Base-by-base conservation (phyloP, 441 rosid genomes). In the Gossypium gossypioides region DNA sequence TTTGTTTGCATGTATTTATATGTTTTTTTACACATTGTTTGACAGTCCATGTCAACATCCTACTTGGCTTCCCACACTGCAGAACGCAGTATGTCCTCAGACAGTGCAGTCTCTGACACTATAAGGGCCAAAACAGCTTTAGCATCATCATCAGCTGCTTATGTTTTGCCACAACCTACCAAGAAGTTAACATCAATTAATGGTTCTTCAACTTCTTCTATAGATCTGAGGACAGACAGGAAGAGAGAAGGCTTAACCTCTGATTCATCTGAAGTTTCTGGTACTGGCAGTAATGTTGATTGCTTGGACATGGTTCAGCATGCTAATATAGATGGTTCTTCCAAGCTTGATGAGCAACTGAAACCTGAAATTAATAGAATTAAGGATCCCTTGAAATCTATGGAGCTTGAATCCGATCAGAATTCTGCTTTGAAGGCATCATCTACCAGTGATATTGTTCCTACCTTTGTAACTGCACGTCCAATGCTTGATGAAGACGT, bases 201-300 rank as follows among this genome's bases (percentile, higher is more conserved):
- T 44, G 69, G 73, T 74, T 75, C 58, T 78, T 54, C 73, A 7
- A 16, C 81, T 69, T 78, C 78, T 64, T 68, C 62, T 63, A 70
- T 79, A 76, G 82, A 84, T 77, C 51, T 73, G 40, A 86, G 72
- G 60, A 63, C 37, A 18, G 79, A 72, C 25, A 72, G 58, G 46
- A 54, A 60, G 79, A 82, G 51, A 24, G 85, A 81, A 72, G 83
- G 75, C 32, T 70, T 63, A 13, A 63, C 29, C 71, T 68, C 68
- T 72, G 72, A 52, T 78, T 76, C 82, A 16, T 74, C 88, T 46
- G 82, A 81, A 76, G 61, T 76, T 76, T 77, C 82, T 82, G 81
- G 72, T 75, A 70, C 74, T 77, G 72, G 19, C 37, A 64, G 34
- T 16, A 44, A 32, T 75, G 68, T 22, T 54, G 58, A 57, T 65